Conservation (phyloP, 129 eudicot species). For the Flaveria robusta region DNA sequence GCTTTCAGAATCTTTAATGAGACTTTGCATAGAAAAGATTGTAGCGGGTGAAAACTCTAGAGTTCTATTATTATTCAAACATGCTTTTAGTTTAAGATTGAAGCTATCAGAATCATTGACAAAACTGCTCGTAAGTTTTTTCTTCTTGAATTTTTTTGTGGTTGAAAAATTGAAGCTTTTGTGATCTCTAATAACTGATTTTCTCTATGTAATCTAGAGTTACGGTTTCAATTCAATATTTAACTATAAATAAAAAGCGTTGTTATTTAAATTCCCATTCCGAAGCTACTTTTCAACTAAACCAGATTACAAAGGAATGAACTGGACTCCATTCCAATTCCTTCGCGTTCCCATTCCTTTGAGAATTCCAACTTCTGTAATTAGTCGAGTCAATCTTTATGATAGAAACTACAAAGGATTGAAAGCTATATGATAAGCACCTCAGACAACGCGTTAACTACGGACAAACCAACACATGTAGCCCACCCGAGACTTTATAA, state of each 20-base stretch:
- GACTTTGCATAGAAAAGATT: not conserved
- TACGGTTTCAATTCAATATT: not conserved
- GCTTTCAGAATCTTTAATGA: not conserved
- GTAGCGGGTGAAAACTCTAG: not conserved
- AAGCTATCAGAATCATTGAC: not conserved
- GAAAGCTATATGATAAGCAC: conserved; percentile 35
- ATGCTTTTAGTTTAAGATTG: not conserved
- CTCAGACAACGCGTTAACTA: conserved; percentile 95
- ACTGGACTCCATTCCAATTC: not conserved
- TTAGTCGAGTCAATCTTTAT: not conserved
- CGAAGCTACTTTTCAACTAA: not conserved
- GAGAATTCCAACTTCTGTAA: not conserved
- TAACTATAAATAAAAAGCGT: not conserved
- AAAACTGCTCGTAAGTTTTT: not conserved
- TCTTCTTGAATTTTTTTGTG: not conserved
- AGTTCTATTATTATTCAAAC: not conserved
- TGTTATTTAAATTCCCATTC: not conserved
- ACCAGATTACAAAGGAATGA: not conserved
- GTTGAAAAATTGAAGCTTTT: not conserved
- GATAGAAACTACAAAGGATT: not conserved
- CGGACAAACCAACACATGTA: conserved; percentile 97
- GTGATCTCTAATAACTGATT: not conserved
- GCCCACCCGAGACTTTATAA: conserved; percentile 94
- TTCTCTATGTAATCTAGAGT: not conserved
- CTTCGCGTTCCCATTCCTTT: not conserved